Conservation (phyloP, 495 filamentous ascomycete genomes). For the Tetracladium setigerum region DNA sequence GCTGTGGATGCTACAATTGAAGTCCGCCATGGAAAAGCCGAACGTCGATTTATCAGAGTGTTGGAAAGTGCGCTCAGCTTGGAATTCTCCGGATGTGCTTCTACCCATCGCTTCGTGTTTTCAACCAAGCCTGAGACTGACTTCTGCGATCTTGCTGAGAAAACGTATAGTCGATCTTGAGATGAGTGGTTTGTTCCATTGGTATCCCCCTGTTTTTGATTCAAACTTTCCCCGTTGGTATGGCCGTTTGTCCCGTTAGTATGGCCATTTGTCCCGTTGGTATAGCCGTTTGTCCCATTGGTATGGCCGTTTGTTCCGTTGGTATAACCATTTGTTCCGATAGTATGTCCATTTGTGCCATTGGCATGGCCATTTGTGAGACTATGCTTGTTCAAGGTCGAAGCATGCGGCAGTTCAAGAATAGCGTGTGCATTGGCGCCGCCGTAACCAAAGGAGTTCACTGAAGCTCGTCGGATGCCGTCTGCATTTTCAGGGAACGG, state of each 20-base stretch:
- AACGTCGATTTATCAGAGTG: conserved; percentile 3
- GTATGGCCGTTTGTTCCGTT: neutral
- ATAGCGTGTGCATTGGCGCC: conserved; percentile 1
- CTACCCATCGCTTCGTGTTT: conserved; percentile 3
- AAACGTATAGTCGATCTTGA: neutral
- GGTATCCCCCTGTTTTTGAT: neutral
- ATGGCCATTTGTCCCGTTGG: neutral
- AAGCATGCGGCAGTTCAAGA: neutral
- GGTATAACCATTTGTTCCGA: conserved; percentile 1
- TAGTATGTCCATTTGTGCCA: neutral
- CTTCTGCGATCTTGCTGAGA: conserved; percentile 1
- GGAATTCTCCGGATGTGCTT: neutral
- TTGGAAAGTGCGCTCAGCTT: conserved; percentile 19
- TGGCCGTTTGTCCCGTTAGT: neutral
- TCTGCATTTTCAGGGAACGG: neutral
- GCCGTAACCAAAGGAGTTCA: conserved; percentile 52
- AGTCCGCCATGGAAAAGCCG: neutral
- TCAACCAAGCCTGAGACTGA: neutral
- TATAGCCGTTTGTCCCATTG: neutral
- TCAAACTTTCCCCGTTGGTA: too few species aligned
- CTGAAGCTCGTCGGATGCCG: conserved; percentile 32
- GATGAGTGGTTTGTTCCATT: neutral
- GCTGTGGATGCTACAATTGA: neutral
- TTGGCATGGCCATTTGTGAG: neutral
- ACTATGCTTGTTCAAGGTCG: neutral